Evolutionary conservation across 2,329 filamentous ascomycete species (phyloP).

Genomic region (Aspergillus sp.): DNA sequence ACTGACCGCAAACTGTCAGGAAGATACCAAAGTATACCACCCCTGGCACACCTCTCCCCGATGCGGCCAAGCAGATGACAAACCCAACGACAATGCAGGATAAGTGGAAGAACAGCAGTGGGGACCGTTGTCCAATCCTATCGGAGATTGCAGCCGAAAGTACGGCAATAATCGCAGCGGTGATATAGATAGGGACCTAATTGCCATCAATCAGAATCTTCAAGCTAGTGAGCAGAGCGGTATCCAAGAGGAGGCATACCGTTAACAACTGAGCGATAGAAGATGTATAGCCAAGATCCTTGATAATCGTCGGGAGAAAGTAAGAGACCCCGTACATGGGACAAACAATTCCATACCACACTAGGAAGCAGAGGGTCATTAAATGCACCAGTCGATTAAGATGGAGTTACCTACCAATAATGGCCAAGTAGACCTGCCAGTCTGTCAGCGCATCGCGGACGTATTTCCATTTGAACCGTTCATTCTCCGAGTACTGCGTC

Average conservation of each 20-base stretch:
- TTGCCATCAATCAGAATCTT: background rate
- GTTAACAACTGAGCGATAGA: constrained; percentile 42
- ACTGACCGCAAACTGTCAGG: constrained; percentile 43
- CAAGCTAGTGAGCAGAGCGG: background rate
- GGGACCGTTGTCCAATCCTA: constrained; percentile 49
- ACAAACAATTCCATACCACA: constrained; percentile 44
- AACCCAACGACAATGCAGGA: constrained; percentile 57
- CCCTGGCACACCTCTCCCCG: constrained; percentile 35
- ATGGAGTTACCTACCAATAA: constrained; percentile 32
- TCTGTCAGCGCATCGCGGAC: constrained; percentile 41
- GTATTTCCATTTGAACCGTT: constrained; percentile 38
- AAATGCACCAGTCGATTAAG: background rate
- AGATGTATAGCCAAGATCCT: constrained; percentile 38
- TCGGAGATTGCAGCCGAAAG: constrained; percentile 58
- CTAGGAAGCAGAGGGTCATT: constrained; percentile 3
- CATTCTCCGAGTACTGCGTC: constrained; percentile 26
- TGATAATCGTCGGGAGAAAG: constrained; percentile 43
- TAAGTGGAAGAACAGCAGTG: constrained; percentile 57
- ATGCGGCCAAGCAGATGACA: constrained; percentile 47
- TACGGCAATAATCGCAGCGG: constrained; percentile 38
- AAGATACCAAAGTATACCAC: constrained; percentile 51
- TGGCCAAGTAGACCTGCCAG: constrained; percentile 40
- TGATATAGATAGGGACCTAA: constrained; percentile 40
- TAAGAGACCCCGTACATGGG: constrained; percentile 44
- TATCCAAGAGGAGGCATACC: background rate